phyloP scores from a whole-genome alignment of 2,329 filamentous ascomycete genomes.

The Beauveria brongniartii region DNA sequence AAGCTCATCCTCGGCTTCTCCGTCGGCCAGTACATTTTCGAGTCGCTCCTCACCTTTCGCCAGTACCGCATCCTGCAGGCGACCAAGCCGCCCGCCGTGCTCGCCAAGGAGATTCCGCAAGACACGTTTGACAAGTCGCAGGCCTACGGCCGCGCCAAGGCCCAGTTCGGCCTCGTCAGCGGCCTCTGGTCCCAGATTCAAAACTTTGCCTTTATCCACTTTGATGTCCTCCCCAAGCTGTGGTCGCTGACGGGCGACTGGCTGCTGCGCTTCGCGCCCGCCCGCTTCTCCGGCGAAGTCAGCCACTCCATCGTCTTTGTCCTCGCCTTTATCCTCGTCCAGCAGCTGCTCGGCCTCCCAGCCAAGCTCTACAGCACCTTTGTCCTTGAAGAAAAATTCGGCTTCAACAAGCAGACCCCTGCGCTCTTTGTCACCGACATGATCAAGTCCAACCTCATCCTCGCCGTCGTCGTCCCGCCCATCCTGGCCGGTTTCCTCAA shows the following conservation, averaged over 20 bases:
- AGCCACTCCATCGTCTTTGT: constrained; percentile 89
- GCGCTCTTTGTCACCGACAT: constrained; percentile 83
- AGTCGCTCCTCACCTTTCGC: constrained; percentile 79
- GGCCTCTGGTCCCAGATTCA: constrained; percentile 80
- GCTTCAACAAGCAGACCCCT: constrained; percentile 97
- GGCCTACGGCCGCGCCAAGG: constrained; percentile 93
- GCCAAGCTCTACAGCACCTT: constrained; percentile 88
- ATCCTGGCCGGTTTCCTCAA: constrained; percentile 86
- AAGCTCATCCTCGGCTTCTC: constrained; percentile 92
- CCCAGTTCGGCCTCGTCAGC: constrained; percentile 75
- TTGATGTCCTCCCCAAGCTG: constrained; percentile 81
- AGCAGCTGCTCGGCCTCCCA: constrained; percentile 72
- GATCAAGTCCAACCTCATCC: constrained; percentile 81
- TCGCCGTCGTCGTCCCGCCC: constrained; percentile 72
- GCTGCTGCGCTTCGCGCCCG: constrained; percentile 66
- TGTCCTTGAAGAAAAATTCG: constrained; percentile 91
- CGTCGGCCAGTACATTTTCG: constrained; percentile 80
- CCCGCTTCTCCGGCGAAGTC: constrained; percentile 82
- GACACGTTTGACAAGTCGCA: constrained; percentile 93
- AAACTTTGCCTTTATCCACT: constrained; percentile 83
- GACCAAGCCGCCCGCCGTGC: constrained; percentile 73
- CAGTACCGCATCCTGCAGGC: constrained; percentile 83
- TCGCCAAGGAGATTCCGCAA: constrained; percentile 80
- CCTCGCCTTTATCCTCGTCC: constrained; percentile 75
- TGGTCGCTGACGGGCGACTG: constrained; percentile 76